phyloP scores from a whole-genome alignment of 345 rosid genomes.

The Lagerstroemia speciosa region DNA sequence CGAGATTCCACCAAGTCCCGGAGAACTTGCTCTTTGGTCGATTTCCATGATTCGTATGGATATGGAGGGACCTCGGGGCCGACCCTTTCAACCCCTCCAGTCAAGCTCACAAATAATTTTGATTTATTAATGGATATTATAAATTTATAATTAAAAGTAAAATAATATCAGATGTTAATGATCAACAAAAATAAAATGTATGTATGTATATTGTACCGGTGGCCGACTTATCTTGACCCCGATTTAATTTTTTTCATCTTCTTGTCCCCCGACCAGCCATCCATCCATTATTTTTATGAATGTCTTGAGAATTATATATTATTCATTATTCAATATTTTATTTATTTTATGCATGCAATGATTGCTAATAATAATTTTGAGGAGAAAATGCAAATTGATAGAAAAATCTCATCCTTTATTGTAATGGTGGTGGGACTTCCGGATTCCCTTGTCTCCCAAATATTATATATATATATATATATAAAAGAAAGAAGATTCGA shows the following conservation, averaged over 20 bases:
- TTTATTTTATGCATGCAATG: not conserved
- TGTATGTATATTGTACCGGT: not conserved
- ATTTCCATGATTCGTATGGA: slow-evolving; percentile 15
- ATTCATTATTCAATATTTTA: not conserved
- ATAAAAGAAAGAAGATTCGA: no score
- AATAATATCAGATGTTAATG: not conserved
- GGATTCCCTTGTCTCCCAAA: not conserved
- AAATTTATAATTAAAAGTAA: not conserved
- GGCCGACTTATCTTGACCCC: not conserved
- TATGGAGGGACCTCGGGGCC: slow-evolving; percentile 36
- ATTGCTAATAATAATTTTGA: slow-evolving; percentile 1
- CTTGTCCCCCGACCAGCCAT: not conserved
- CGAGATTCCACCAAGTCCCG: slow-evolving; percentile 8
- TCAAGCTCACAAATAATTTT: slow-evolving; percentile 35
- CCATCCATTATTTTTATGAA: not conserved
- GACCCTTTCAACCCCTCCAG: slow-evolving; percentile 43
- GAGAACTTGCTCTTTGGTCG: slow-evolving; percentile 1
- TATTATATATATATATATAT: slow-evolving; percentile 3
- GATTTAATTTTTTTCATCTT: not conserved
- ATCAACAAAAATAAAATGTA: not conserved
- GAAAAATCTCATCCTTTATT: not conserved
- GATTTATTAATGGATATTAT: slow-evolving; percentile 28
- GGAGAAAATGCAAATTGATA: not conserved
- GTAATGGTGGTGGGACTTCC: not conserved
- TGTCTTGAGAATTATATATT: not conserved